phyloP scores from a whole-genome alignment of 345 rosid species.

The Citrus trifoliata region DNA sequence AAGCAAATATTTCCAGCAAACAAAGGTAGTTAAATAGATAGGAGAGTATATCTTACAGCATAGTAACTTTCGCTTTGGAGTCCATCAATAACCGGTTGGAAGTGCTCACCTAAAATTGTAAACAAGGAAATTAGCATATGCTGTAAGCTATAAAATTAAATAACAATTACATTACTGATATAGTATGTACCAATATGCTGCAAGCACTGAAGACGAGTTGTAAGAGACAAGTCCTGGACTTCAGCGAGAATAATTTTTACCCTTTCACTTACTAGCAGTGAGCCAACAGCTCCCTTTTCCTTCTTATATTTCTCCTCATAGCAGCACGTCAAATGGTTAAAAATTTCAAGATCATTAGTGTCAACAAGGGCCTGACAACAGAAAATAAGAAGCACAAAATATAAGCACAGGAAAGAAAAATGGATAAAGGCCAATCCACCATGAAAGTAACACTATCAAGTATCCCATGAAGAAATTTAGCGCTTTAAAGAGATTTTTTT shows the following conservation, averaged over 20 bases:
- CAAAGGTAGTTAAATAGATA: conserved; percentile 2
- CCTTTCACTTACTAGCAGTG: conserved; percentile 81
- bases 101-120: conserved; percentile 64
- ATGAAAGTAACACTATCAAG: neutral
- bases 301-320: conserved; percentile 47
- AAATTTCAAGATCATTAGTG: conserved; percentile 78
- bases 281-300: conserved; percentile 75
- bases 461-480: neutral
- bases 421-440: neutral
- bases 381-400: conserved; percentile 3
- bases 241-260: conserved; percentile 87
- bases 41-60: conserved; percentile 42
- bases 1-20: neutral
- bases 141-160: neutral
- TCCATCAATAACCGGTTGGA: conserved; percentile 65
- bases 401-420: neutral
- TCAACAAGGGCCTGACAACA: conserved; percentile 67
- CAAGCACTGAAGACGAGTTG: conserved; percentile 71
- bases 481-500: neutral
- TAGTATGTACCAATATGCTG: conserved; percentile 66
- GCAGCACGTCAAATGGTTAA: conserved; percentile 60
- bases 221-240: conserved; percentile 63
- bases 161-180: conserved; percentile 4
- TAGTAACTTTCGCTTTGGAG: conserved; percentile 49
- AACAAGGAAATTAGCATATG: conserved; percentile 18